phyloP scores from a whole-genome alignment of 202 grass and related monocot species.

The Digitaria exilis region DNA sequence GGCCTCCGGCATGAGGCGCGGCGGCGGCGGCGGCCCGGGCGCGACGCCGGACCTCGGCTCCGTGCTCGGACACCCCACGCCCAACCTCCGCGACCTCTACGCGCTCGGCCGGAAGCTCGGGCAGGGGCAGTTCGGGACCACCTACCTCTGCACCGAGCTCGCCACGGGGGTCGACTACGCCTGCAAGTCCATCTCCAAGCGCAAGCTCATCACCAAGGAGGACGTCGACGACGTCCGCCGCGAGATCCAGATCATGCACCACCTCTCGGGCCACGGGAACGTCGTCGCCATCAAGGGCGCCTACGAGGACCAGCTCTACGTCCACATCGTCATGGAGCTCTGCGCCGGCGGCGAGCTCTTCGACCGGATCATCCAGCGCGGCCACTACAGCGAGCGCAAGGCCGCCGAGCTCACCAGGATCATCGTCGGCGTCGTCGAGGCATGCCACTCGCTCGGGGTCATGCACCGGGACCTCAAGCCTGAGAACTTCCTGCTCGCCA shows the following conservation, averaged over 20 bases:
- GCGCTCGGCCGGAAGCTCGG: slow-evolving; percentile 74
- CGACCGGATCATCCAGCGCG: slow-evolving; percentile 84
- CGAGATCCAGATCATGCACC: slow-evolving; percentile 99
- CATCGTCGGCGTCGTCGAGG: slow-evolving; percentile 84
- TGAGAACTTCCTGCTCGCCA: slow-evolving; percentile 81
- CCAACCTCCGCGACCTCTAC: slow-evolving; percentile 79
- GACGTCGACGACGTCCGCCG: slow-evolving; percentile 90
- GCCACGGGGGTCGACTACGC: slow-evolving; percentile 69
- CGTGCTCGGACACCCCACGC: slow-evolving; percentile 81
- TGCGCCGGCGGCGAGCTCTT: slow-evolving; percentile 91
- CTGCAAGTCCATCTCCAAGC: slow-evolving; percentile 92
- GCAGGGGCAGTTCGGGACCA: slow-evolving; percentile 92
- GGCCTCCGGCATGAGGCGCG: slow-evolving; percentile 61
- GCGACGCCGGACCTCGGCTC: slow-evolving; percentile 58
- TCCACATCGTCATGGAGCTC: slow-evolving; percentile 98
- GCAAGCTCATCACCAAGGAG: slow-evolving; percentile 88
- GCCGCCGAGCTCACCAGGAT: slow-evolving; percentile 80
- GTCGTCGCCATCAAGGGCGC: slow-evolving; percentile 93
- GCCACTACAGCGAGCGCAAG: slow-evolving; percentile 89
- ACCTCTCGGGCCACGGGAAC: slow-evolving; percentile 78
- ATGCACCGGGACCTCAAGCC: slow-evolving; percentile 96
- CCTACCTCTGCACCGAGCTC: slow-evolving; percentile 82
- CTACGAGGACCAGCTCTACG: slow-evolving; percentile 78
- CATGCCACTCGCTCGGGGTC: slow-evolving; percentile 87
- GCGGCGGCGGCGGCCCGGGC: slow-evolving; percentile 47